Base-by-base conservation (phyloP, 768 basidiomycete species). In the Leccinellum rugosiceps region DNA sequence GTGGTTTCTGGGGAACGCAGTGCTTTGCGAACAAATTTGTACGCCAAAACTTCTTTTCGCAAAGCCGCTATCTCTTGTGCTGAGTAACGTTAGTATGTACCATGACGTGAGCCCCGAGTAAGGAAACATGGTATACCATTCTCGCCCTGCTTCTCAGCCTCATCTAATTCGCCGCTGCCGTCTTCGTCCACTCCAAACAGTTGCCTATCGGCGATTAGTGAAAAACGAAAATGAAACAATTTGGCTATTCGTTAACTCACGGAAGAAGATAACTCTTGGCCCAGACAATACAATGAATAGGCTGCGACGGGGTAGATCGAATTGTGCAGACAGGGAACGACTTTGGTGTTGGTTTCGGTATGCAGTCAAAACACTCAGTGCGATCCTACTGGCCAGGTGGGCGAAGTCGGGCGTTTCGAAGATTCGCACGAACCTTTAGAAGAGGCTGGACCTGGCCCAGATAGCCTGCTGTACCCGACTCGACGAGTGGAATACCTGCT, bases 221-320 rank as follows among this genome's bases (percentile, higher is more conserved):
- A 26, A 50, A 34, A 15, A 26, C 0, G 26, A 50, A 34, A 15
- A 26, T 0, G 1, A 48, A 17, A 50, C 2, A 6, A 21, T 6
- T 21, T 25, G 15, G n/a, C 17, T 6, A 6, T 19, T 4, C 10
- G 11, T 28, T 13, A 13, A 74, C 89, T 68, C 64, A 92, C 95
- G 90, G 87, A 65, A 98, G 83, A 13, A 99, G 85, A 76, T 98
- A 98, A 56, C 86, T 94, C 72, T 98, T 99, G 30, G 93, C 94
- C 97, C 97, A 99, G 3, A 98, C 95, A 50, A 99, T 98, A 67
- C 96, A 99, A 66, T 99, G 97, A 51, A 98, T 97, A 0, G 97
- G 94, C 62, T 96, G 95, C 56, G 90, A 92, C 0, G 97, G 97
- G 0, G 97, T 98, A 3, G 93, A 93, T 38, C 96, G 87, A 63